These are phyloP conservation scores for Saccharomycopsis olivae DNA, from an alignment of 805 yeast species.

Conservation along the genomic window DNA sequence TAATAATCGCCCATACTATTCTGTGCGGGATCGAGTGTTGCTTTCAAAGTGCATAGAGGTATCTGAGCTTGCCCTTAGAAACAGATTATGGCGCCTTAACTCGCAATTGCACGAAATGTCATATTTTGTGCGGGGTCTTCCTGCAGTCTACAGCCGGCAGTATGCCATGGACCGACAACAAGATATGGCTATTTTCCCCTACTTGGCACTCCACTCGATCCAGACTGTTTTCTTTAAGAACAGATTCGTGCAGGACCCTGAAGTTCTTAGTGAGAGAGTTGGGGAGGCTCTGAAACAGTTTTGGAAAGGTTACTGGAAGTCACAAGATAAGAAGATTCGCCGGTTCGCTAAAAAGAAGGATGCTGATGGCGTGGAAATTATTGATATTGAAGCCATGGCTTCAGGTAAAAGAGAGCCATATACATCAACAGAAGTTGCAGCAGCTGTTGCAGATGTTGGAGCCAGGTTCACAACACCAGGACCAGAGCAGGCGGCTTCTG, in stretches of 20 bases:
- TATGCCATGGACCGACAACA: conserved; percentile 35
- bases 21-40: conserved; percentile 29
- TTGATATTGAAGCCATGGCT: conserved; percentile 20
- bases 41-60: conserved; percentile 34
- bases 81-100: conserved; percentile 47
- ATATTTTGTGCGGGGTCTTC: conserved; percentile 38
- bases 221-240: conserved; percentile 46
- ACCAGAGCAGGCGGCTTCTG: no score
- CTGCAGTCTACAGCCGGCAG: conserved; percentile 28
- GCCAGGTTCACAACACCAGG: no score
- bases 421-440: not conserved
- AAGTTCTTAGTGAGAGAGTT: conserved; percentile 26
- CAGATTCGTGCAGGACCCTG: conserved; percentile 30
- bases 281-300: conserved; percentile 30
- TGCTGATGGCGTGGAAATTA: conserved; percentile 25
- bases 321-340: conserved; percentile 23
- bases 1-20: conserved; percentile 24
- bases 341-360: conserved; percentile 30
- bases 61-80: conserved; percentile 39
- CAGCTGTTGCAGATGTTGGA: not conserved
- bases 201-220: conserved; percentile 42
- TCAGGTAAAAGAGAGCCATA: not conserved
- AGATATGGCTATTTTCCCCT: conserved; percentile 39
- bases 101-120: conserved; percentile 59
- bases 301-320: conserved; percentile 46